Percentiles rank a stretch among this genome's conserved stretches.
Evolutionary conservation across 1,284 basidiomycete genomes (phyloP).

Genomic region (Cryptococcus sp.): DNA sequence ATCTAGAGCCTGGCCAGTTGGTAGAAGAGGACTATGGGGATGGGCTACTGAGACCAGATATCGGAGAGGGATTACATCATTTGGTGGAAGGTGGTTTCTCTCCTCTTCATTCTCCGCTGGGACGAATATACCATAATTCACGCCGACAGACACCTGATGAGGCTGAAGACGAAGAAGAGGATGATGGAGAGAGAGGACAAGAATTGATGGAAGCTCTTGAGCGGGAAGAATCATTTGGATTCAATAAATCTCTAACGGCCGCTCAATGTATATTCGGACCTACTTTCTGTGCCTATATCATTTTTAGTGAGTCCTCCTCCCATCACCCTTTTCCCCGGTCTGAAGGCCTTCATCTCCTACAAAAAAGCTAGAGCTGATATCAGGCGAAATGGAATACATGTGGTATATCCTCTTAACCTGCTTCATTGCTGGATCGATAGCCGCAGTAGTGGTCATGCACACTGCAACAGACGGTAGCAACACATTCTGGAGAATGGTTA

Average conservation of each 20-base stretch:
- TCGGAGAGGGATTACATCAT: constrained; percentile 41
- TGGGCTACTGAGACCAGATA: constrained; percentile 13
- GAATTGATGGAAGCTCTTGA: constrained; percentile 15
- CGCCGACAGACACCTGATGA: constrained; percentile 39
- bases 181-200: constrained; percentile 55
- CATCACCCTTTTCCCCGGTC: too few relatives aligned
- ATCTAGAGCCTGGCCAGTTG: constrained; percentile 33
- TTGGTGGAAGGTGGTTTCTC: constrained; percentile 29
- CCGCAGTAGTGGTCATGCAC: constrained; percentile 58
- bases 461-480: constrained; percentile 62
- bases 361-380: not conserved
- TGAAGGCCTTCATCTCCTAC: too few relatives aligned
- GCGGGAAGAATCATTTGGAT: constrained; percentile 50
- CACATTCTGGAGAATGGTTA: constrained; percentile 60
- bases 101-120: constrained; percentile 28
- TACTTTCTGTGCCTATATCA: constrained; percentile 64
- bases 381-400: constrained; percentile 44
- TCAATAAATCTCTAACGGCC: constrained; percentile 76
- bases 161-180: constrained; percentile 50
- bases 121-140: constrained; percentile 19
- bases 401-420: constrained; percentile 59
- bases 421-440: constrained; percentile 55
- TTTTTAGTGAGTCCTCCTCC: constrained; percentile 60
- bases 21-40: constrained; percentile 18
- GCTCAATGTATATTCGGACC: constrained; percentile 75